Evolutionary conservation across 495 filamentous ascomycete genomes (phyloP).

Genomic region (Annulohypoxylon bovei): DNA sequence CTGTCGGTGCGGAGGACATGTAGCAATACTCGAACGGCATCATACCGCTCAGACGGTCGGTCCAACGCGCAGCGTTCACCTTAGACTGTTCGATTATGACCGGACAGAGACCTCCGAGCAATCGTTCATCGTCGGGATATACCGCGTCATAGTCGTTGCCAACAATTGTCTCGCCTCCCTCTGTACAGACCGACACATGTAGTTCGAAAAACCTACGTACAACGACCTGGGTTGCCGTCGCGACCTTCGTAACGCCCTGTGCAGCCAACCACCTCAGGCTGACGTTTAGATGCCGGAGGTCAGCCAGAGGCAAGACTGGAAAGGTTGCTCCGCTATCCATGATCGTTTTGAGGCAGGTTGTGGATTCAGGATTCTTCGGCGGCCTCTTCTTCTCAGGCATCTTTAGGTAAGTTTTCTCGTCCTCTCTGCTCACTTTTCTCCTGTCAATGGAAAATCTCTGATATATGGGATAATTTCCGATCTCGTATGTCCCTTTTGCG

Average conservation of each 20-base stretch:
- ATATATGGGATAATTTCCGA: conserved; percentile 20
- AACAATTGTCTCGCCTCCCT: conserved; percentile 34
- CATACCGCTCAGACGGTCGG: conserved; percentile 53
- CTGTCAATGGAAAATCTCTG: conserved; percentile 23
- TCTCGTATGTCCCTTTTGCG: conserved; percentile 9
- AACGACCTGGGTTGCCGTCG: conserved; percentile 31
- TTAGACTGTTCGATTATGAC: conserved; percentile 21
- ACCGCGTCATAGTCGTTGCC: conserved; percentile 30
- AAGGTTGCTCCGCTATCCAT: conserved; percentile 59
- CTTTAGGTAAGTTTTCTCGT: background rate
- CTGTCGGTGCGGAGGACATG: conserved; percentile 52
- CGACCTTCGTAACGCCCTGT: conserved; percentile 45
- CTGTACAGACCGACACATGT: conserved; percentile 46
- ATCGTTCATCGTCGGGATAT: conserved; percentile 35
- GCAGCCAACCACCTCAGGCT: conserved; percentile 49
- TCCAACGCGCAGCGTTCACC: background rate
- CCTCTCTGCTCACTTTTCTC: conserved; percentile 7
- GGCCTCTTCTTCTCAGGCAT: background rate
- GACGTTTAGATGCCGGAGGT: conserved; percentile 51
- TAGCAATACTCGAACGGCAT: conserved; percentile 57
- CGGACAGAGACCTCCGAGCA: conserved; percentile 39
- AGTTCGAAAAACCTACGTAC: conserved; percentile 54
- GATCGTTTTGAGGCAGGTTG: conserved; percentile 43
- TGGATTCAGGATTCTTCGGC: background rate
- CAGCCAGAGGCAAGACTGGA: conserved; percentile 48